Base-by-base conservation (phyloP, 495 filamentous ascomycete species). In the Daldinia loculata region DNA sequence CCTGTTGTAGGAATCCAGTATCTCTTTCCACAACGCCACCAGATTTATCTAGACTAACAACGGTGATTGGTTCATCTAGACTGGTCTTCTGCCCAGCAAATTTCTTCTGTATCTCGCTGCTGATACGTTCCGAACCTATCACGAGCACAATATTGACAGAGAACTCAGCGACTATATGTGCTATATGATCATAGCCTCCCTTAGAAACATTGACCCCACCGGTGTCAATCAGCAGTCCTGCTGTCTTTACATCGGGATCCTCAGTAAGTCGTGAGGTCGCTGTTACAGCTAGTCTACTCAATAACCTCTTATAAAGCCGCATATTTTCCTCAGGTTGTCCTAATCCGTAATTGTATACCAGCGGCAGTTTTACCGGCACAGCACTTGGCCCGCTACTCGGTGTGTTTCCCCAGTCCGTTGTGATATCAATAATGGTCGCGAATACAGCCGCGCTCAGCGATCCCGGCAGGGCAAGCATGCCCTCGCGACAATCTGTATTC, bases 311-410 rank as follows among this genome's bases (percentile, higher is more conserved):
- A 77, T 89, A 97, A 12, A 94, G 76, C 45, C 83, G 84, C 29
- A 86, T 82, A 58, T 94, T 91, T 6, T 92, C 91, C 66, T 95
- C 91, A 3, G 93, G 89, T 66, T 83, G 90, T 43, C 88, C 83
- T 60, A 92, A 82, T 9, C 94, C 94, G 79, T 93, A 94, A 72
- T 92, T 92, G 74, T 97, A 98, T n/a, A 94, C 92, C 61, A 98
- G 79, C 19, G 96, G 96, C 70, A 95, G 81, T 81, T 97, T 98
- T 26, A 97, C 92, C 1, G 95, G 93, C 15, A 95, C 87, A 12
- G 89, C 86, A 67, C 90, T 95, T 6, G 96, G 94, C 2, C 94
- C 95, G 63, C 90, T 95, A 70, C 93, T 97, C 1, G 95, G 94
- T 75, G 91, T 94, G 75, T 85, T 93, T 39, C 96, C 96, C 87